A percentile compares a stretch with the other conserved stretches of the same genome.
Evolutionary conservation across 169 alveolate species (phyloP).

Genomic region (Plasmodium malariae): DNA sequence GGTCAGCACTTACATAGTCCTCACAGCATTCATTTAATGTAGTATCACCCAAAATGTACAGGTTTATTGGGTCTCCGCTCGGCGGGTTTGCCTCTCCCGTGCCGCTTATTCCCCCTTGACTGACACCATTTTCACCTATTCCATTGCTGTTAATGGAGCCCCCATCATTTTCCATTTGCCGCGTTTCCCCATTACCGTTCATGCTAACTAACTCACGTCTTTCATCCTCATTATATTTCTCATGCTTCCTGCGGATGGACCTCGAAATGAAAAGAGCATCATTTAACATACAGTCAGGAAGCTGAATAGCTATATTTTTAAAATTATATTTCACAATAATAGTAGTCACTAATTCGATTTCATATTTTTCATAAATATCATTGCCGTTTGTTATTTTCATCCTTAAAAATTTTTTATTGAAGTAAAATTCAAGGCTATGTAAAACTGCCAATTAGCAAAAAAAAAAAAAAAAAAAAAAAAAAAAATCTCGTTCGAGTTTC

Average conservation of each 20-base stretch:
- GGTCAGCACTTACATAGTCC: slow-evolving; percentile 71
- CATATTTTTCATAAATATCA: slow-evolving; percentile 27
- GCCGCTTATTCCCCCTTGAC: no score
- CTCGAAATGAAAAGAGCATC: slow-evolving; percentile 50
- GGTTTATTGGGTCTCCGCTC: no score
- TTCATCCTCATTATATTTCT: slow-evolving; percentile 3
- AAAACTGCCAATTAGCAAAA: no score
- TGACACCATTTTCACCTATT: neutral
- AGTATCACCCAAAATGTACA: slow-evolving; percentile 67
- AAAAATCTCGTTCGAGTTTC: no score
- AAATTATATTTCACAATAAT: slow-evolving; percentile 36
- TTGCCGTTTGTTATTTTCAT: neutral
- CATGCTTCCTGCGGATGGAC: neutral
- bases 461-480: no score
- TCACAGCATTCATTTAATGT: slow-evolving; percentile 70
- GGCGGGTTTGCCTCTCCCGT: no score
- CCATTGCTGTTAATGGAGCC: neutral
- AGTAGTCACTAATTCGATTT: slow-evolving; percentile 29
- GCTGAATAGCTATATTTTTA: slow-evolving; percentile 45
- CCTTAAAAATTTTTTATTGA: no score
- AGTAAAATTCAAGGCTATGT: no score
- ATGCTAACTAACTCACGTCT: neutral
- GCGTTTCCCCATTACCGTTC: neutral
- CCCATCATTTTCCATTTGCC: neutral
- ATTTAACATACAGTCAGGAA: slow-evolving; percentile 58